These are phyloP conservation scores for Brassica rapa DNA, from an alignment of 345 rosid genomes.

Conservation along the genomic window DNA sequence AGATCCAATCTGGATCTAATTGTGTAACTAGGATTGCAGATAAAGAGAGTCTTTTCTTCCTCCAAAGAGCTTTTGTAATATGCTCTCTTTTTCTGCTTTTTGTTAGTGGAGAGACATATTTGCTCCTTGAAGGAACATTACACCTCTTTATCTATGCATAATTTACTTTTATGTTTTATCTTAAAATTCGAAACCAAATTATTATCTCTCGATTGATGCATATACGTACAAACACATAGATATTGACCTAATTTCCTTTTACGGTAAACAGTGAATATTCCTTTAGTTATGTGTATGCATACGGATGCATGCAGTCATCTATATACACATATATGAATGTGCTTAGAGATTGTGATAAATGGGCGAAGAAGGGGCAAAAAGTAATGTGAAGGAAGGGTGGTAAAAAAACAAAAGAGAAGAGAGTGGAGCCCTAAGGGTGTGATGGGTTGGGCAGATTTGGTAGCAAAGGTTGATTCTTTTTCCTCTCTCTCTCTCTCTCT, in stretches of 20 bases:
- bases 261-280: constrained; percentile 30
- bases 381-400: constrained; percentile 37
- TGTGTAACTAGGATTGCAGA: constrained; percentile 29
- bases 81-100: constrained; percentile 16
- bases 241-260: constrained; percentile 20
- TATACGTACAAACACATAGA: background rate
- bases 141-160: constrained; percentile 27
- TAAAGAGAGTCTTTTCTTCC: constrained; percentile 23
- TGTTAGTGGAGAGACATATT: constrained; percentile 41
- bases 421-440: constrained; percentile 48
- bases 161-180: constrained; percentile 17
- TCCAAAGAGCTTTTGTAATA: constrained; percentile 34
- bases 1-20: constrained; percentile 37
- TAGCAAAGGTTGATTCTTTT: constrained; percentile 42
- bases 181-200: constrained; percentile 19
- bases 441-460: constrained; percentile 49
- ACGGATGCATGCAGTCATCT: constrained; percentile 41
- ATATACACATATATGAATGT: constrained; percentile 17
- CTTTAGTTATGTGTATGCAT: constrained; percentile 16
- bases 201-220: constrained; percentile 13
- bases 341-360: constrained; percentile 24
- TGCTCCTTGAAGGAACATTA: constrained; percentile 35
- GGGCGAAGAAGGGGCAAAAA: constrained; percentile 35
- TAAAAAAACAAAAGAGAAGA: constrained; percentile 34
- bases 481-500: constrained; percentile 5